phyloP scores from a whole-genome alignment of 129 eudicot genomes.

The Tagetes patula region DNA sequence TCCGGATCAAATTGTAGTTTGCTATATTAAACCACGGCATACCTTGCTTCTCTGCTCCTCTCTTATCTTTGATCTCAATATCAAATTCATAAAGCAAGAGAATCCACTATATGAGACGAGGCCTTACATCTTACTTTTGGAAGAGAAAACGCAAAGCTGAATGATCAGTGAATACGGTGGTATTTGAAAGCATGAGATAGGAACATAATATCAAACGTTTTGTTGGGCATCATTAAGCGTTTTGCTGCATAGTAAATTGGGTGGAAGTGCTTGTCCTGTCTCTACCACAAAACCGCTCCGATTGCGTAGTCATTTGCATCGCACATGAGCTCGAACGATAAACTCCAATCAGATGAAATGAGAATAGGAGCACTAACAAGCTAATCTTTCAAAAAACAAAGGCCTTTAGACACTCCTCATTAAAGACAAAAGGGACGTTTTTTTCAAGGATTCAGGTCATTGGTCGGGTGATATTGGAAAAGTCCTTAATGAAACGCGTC shows the following conservation, averaged over 20 bases:
- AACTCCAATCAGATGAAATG: neutral
- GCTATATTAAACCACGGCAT: neutral
- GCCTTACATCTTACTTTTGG: neutral
- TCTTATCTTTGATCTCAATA: neutral
- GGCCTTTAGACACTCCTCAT: neutral
- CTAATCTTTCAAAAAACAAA: neutral
- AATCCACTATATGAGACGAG: neutral
- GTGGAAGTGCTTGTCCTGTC: neutral
- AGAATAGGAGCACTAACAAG: neutral
- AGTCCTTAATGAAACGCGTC: no score
- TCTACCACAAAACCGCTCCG: neutral
- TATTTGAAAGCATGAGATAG: neutral
- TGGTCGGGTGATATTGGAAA: neutral
- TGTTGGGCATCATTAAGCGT: neutral
- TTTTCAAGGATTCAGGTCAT: neutral
- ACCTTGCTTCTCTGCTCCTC: neutral
- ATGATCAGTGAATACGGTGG: neutral
- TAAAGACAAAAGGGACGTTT: neutral
- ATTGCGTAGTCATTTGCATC: neutral
- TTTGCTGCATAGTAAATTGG: neutral
- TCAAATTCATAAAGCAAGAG: neutral
- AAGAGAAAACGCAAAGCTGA: neutral
- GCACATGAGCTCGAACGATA: no score
- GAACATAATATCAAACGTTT: neutral
- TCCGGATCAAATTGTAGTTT: no score